A percentile compares a stretch with the other conserved stretches of the same genome.
Evolutionary conservation across 2,329 filamentous ascomycete species (phyloP).

Genomic region (Aspergillus pseudotamarii): DNA sequence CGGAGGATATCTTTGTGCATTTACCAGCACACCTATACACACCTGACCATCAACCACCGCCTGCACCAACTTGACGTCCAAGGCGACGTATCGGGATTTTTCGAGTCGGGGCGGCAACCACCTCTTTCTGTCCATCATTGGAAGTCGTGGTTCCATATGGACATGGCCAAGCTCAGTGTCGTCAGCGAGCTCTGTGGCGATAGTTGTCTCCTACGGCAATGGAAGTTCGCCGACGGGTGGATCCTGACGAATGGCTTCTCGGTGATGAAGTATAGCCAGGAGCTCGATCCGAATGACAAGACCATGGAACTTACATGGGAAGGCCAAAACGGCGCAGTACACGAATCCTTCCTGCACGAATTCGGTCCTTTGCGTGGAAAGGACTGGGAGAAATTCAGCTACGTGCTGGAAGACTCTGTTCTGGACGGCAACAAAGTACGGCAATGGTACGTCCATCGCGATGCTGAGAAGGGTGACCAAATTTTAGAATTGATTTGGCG

Average conservation of each 20-base stretch:
- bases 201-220: slow-evolving; percentile 60
- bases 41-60: slow-evolving; percentile 58
- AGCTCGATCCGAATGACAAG: slow-evolving; percentile 49
- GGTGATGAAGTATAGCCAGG: slow-evolving; percentile 53
- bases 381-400: slow-evolving; percentile 56
- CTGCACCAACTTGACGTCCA: slow-evolving; percentile 62
- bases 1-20: slow-evolving; percentile 61
- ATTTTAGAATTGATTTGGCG: slow-evolving; percentile 46
- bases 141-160: slow-evolving; percentile 61
- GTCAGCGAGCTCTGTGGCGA: slow-evolving; percentile 59
- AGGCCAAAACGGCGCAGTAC: slow-evolving; percentile 45
- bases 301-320: slow-evolving; percentile 58
- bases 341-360: slow-evolving; percentile 54
- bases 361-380: slow-evolving; percentile 55
- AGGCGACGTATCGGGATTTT: slow-evolving; percentile 61
- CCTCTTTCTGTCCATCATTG: slow-evolving; percentile 65
- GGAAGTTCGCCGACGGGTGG: slow-evolving; percentile 49
- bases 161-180: slow-evolving; percentile 55
- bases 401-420: slow-evolving; percentile 51
- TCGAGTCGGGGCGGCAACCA: slow-evolving; percentile 56
- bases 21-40: slow-evolving; percentile 56
- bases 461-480: slow-evolving; percentile 43
- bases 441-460: slow-evolving; percentile 59
- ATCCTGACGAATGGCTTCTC: slow-evolving; percentile 64
- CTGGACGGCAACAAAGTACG: slow-evolving; percentile 49